A percentile compares a stretch with the other conserved stretches of the same genome.
These are phyloP conservation scores for Ramaria sp. DNA, from an alignment of 768 basidiomycete genomes.

Conservation along the genomic window DNA sequence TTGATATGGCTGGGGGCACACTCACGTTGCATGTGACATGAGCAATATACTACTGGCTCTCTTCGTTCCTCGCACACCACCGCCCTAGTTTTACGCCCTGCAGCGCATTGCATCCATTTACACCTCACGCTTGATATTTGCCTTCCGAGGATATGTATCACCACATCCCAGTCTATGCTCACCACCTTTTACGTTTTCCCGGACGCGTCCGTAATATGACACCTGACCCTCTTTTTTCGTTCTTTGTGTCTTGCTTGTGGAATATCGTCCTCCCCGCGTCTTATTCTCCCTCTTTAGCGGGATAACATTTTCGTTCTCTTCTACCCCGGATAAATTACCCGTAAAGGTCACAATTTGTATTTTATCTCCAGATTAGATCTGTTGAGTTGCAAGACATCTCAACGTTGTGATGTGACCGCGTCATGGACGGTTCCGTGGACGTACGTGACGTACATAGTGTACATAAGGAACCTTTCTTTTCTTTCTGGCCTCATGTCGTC, in stretches of 20 bases:
- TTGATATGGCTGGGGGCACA: conserved; percentile 43
- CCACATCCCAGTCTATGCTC: background rate
- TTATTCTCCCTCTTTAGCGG: background rate
- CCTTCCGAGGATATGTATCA: conserved; percentile 7
- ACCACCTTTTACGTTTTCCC: background rate
- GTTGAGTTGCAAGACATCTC: background rate
- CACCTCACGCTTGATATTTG: conserved; percentile 5
- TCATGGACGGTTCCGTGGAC: too few species aligned
- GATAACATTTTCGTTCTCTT: conserved; percentile 2
- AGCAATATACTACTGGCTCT: conserved; percentile 13
- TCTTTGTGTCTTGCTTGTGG: conserved; percentile 4
- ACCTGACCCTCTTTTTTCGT: conserved; percentile 1
- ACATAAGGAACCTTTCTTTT: background rate
- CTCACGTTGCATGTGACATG: conserved; percentile 71
- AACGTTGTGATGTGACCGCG: background rate
- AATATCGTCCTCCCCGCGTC: background rate
- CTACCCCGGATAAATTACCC: conserved; percentile 7
- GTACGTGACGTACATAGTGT: too few species aligned
- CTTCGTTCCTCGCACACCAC: background rate
- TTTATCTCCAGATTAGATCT: conserved; percentile 8
- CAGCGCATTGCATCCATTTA: conserved; percentile 3
- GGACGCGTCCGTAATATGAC: background rate
- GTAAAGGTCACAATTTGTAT: conserved; percentile 2
- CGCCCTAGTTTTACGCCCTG: background rate
- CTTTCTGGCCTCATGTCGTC: background rate